Base-by-base conservation (phyloP, 805 yeast species). In the Peterozyma toletana region DNA sequence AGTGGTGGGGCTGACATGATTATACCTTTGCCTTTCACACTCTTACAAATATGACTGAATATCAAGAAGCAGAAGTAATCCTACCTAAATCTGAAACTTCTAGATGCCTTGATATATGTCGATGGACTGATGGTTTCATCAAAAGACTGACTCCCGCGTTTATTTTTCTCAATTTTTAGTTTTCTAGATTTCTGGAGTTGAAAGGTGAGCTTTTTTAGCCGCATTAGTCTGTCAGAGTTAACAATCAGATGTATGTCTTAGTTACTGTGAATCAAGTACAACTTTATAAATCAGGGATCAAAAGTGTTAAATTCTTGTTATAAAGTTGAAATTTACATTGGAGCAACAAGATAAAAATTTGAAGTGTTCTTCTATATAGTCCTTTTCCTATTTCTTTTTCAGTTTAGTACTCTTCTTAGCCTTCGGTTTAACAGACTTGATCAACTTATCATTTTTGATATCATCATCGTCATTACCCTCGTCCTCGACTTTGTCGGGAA, bases 361-460 rank as follows among this genome's bases (percentile, higher is more conserved):
- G 33, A 30, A 34, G 9, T 27, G 18, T 35, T 16, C 29, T 16
- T 35, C n/a, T n/a, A 5, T 13, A 35, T 35, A 11, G 42, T 33
- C 13, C 6, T 33, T 35, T 16, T 30, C 21, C 27, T 35, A 16
- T 35, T 39, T 53, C 50, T 39, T 48, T 29, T 10, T 48, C 47
- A 39, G 21, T 39, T 43, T 40, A 27, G 38, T 33, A 33, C 40
- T 38, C 48, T 48, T 53, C 33, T 52, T 52, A 15, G 46, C 61
- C 51, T 64, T 68, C 15, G 75, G 68, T 52, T 69, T 67, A 37
- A 65, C 67, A 48, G 60, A 70, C 58, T 80, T 80, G 55, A 83
- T 78, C 51, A 80, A 70, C 56, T 75, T 78, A 55, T 82, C 87
- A 66, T 78, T 80, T 51, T 73, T 71, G 15, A 73, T 54, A 49